Evolutionary conservation across 768 basidiomycete species (phyloP), one percentile per base, ranked within the genome.

Genomic region (Gautieria morchelliformis): DNA sequence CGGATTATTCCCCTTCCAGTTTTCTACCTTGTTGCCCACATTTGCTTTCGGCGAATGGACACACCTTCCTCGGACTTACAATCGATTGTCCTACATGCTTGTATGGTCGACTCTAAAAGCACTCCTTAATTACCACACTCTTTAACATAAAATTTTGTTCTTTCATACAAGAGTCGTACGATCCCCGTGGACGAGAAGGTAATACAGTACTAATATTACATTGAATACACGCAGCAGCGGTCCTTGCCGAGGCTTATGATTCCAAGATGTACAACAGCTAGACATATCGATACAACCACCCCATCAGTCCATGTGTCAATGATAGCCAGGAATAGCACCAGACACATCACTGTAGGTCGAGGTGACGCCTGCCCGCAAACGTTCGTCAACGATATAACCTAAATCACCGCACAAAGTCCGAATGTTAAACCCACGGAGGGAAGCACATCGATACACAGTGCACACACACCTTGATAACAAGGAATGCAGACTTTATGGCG

Each of bases 231-330:
- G 41, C 59, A 60, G 41, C 53, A 56, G 20, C 54, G 5, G 47
- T 14, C 35, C 42, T 33, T 41, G 11, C 44, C 54, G 55, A 56
- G 47, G 10, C 59, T 37, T 30, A 75, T 55, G 41, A 65, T 56
- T 35, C 55, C 69, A 5, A 75, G 30, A 64, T 82, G 80, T n/a
- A 73, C 55, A 22, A 69, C 22, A 0, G 70, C 74, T 15, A 81
- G 66, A 33, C 72, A 58, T 1, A 73, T 40, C 0, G 77, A 75
- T 15, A 70, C 62, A 52, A 61, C 56, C 10, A 77, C 59, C 20
- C 65, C 66, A 47, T 78, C 77, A 24, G 72, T 74, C 66, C 75
- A 68, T 12, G 75, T 77, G 67, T 82, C 80, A 20, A 68, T 57
- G 27, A 79, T 62, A 2, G 77, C 77, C 1, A 75, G 69, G 1